Percentiles rank a stretch among this genome's conserved stretches.
phyloP scores from a whole-genome alignment of 306 rosid species.

The Vicia faba region DNA sequence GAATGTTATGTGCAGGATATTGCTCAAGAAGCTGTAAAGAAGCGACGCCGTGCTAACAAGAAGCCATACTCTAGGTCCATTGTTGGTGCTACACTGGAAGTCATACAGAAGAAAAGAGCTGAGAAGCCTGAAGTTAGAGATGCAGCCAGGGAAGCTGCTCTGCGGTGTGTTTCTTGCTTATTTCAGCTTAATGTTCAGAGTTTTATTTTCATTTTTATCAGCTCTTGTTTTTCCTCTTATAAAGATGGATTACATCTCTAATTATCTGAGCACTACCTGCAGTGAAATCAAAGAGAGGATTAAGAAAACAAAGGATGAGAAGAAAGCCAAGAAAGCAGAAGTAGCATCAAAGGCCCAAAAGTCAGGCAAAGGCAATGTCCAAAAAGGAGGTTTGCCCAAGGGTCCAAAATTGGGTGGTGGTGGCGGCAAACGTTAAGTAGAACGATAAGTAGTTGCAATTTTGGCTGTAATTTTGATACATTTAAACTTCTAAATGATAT shows the following conservation, averaged over 20 bases:
- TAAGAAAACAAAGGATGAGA: conserved; percentile 86
- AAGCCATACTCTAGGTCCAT: conserved; percentile 40
- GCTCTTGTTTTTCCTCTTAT: neutral
- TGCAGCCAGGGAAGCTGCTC: conserved; percentile 42
- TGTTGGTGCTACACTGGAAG: conserved; percentile 40
- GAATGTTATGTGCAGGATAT: conserved; percentile 47
- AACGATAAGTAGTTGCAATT: conserved; percentile 32
- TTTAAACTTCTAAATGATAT: conserved; percentile 36
- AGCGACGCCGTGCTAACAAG: conserved; percentile 32
- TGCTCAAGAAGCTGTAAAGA: conserved; percentile 53
- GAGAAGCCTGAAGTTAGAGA: conserved; percentile 39
- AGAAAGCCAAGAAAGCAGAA: conserved; percentile 89
- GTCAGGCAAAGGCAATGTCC: conserved; percentile 54
- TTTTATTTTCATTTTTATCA: neutral
- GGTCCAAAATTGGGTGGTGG: conserved; percentile 93
- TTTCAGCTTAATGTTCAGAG: too few relatives aligned
- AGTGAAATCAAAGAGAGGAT: conserved; percentile 89
- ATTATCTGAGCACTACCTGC: conserved; percentile 4
- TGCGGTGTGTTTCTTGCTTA: conserved; percentile 23
- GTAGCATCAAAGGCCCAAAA: conserved; percentile 65
- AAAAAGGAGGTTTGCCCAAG: conserved; percentile 67
- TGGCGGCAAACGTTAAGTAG: conserved; percentile 71
- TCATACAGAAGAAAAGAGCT: conserved; percentile 33
- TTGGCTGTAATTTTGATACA: conserved; percentile 29
- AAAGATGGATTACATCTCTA: neutral